Evolutionary conservation across 2,329 filamentous ascomycete species (phyloP), one percentile per base, ranked within the genome.

Genomic region (Purpureocillium takamizusanense): DNA sequence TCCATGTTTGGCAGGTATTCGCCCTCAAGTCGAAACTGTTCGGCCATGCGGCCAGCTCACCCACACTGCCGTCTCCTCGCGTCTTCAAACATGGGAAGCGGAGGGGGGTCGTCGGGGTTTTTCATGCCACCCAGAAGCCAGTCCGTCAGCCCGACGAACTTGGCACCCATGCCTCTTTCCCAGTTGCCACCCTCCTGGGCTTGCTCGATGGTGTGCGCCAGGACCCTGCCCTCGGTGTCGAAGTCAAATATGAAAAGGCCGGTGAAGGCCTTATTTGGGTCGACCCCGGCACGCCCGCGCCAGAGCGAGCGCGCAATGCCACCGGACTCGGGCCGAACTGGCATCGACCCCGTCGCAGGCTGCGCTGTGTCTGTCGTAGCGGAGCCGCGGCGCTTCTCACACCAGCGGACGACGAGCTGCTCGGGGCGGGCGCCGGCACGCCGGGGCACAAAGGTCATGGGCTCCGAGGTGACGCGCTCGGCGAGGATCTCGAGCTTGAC

Each of bases 211-310:
- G 86, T 94, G 60, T 97, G 92, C 49, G 78, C 87, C 35, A 84
- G 63, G 28, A 98, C 78, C 46, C 87, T 74, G 1, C 92, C 92
- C 51, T 94, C 76, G 34, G 78, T 72, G 54, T 97, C 92, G 57
- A 98, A 98, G 47, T 94, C 86, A 58, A 98, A 98, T 42, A 95
- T 82, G 61, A 97, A 98, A 10, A 97, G 62, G 0, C 92, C 92
- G 1, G 81, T 86, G 51, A 97, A 97, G 53, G 89, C 83, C 52
- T 85, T 82, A 43, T 76, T 75, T 36, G 76, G 73, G 40, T 76
- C 74, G 4, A 53, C 60, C 4, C 51, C 55, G 15, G 49, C 46
- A 10, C 21, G 21, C 4, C 47, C 47, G 23, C 60, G 54, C 14
- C 51, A 50, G 11, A 48, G 70, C 61, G 14, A 74, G 67, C 36